Conservation (phyloP, 306 rosid genomes). For the Fagus crenata region DNA sequence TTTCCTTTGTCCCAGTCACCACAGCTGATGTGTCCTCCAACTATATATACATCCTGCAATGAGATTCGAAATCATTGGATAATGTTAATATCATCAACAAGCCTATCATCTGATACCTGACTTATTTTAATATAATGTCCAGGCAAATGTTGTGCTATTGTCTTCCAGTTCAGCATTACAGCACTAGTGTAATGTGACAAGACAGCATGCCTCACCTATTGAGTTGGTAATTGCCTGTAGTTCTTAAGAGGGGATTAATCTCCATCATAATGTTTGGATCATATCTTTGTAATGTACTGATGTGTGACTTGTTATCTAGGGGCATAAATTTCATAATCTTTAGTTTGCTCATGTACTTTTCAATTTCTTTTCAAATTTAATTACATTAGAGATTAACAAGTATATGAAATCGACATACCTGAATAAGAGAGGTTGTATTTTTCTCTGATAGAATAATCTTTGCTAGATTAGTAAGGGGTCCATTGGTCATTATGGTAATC, state of each 20-base stretch:
- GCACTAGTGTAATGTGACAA: no score
- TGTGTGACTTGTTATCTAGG: no score
- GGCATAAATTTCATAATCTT: background rate
- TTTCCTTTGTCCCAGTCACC: constrained; percentile 60
- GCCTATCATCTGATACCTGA: constrained; percentile 1
- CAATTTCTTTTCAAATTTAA: background rate
- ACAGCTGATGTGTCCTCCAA: constrained; percentile 74
- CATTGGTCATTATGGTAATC: constrained; percentile 78
- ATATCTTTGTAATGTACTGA: no score
- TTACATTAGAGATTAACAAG: background rate
- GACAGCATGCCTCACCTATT: background rate
- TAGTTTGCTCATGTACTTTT: background rate
- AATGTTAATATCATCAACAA: constrained; percentile 1
- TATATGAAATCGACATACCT: constrained; percentile 41
- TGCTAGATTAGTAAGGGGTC: constrained; percentile 90
- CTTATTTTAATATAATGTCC: constrained; percentile 2
- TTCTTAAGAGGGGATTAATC: no score
- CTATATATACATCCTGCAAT: constrained; percentile 69
- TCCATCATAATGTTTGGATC: no score
- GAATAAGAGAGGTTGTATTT: constrained; percentile 53
- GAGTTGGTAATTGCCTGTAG: no score
- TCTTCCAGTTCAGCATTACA: constrained; percentile 1
- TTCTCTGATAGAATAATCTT: constrained; percentile 48
- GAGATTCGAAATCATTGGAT: background rate
- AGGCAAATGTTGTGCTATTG: constrained; percentile 7